Conservation (phyloP, 768 basidiomycete species). For the Calocybe gangraenosa region DNA sequence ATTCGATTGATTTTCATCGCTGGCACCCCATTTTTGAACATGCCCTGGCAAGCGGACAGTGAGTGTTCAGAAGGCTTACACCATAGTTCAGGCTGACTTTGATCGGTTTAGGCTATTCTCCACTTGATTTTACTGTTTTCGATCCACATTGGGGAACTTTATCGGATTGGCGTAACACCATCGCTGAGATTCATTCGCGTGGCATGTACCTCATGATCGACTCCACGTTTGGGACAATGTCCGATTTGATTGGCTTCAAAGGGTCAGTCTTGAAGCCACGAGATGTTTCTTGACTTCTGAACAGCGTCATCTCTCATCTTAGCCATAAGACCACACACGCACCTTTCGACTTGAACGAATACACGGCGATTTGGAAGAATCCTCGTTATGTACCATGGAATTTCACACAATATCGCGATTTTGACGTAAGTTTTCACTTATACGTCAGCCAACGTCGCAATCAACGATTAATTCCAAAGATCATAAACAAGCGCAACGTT, state of each 20-base stretch:
- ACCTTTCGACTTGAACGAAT: conserved; percentile 74
- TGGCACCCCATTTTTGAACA: too few species aligned
- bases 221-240: conserved; percentile 92
- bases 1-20: too few species aligned
- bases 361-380: conserved; percentile 68
- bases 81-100: conserved; percentile 6
- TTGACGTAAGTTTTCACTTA: conserved; percentile 40
- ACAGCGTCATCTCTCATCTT: conserved; percentile 7
- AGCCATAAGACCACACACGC: conserved; percentile 79
- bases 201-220: conserved; percentile 93
- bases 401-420: conserved; percentile 81
- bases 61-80: conserved; percentile 26
- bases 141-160: conserved; percentile 93
- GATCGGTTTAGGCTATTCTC: conserved; percentile 91
- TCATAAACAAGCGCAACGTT: conserved; percentile 64
- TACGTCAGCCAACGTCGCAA: background rate
- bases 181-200: conserved; percentile 72
- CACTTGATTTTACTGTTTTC: conserved; percentile 83
- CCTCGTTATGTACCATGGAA: conserved; percentile 83
- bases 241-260: conserved; percentile 80
- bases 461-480: conserved; percentile 30
- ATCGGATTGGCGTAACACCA: conserved; percentile 69
- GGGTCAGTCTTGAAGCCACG: conserved; percentile 50
- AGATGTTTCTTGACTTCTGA: background rate
- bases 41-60: too few species aligned